phyloP scores from a whole-genome alignment of 2,329 filamentous ascomycete genomes.

The Mollisia scopiformis region DNA sequence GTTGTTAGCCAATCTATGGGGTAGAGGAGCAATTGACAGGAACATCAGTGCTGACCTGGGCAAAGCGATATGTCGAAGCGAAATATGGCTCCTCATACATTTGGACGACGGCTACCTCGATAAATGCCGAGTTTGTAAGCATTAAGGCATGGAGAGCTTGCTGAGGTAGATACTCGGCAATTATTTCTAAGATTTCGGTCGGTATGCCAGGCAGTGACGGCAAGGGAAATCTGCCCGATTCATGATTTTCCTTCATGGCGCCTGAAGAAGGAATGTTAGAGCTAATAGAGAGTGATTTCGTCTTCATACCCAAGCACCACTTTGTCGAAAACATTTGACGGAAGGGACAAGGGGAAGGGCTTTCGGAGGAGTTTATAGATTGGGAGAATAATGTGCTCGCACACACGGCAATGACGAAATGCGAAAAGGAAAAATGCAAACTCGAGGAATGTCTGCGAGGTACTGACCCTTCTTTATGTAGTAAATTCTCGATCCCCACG shows the following conservation, averaged over 20 bases:
- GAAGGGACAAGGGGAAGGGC: too few species aligned
- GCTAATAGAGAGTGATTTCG: too few species aligned
- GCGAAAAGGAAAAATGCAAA: too few species aligned
- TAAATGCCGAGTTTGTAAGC: conserved; percentile 19
- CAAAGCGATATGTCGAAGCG: conserved; percentile 29
- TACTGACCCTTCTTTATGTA: too few species aligned
- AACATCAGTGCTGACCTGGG: conserved; percentile 28
- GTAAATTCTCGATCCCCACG: too few species aligned
- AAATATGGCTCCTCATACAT: conserved; percentile 27
- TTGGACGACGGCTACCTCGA: conserved; percentile 20
- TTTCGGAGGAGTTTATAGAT: too few species aligned
- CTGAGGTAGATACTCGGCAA: conserved; percentile 24
- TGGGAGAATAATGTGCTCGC: too few species aligned
- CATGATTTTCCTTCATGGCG: not conserved
- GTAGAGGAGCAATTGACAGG: conserved; percentile 12
- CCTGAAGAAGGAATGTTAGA: not conserved
- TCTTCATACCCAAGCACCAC: too few species aligned
- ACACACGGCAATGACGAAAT: too few species aligned
- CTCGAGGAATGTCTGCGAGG: too few species aligned
- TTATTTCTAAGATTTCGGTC: conserved; percentile 22
- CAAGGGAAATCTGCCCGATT: not conserved
- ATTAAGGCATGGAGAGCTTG: conserved; percentile 18
- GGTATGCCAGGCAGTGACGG: conserved; percentile 24
- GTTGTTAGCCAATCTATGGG: not conserved
- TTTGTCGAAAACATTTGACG: too few species aligned